These are phyloP conservation scores for Clavispora asparagi DNA, from an alignment of 805 yeast species.

Conservation along the genomic window DNA sequence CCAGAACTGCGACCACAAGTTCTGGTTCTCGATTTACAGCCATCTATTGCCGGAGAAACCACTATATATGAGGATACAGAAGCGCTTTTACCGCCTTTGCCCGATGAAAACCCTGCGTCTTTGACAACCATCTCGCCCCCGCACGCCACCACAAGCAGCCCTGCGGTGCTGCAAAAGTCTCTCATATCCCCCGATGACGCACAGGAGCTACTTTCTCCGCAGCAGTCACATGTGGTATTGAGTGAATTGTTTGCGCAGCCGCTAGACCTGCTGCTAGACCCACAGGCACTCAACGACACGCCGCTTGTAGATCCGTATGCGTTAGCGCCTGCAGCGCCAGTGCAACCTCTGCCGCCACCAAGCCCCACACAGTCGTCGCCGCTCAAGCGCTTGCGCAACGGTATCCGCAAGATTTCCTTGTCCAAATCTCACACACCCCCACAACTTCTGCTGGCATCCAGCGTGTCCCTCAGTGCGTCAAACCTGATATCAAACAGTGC, in stretches of 20 bases:
- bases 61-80: conserved; percentile 6
- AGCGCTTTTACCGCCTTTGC: conserved; percentile 21
- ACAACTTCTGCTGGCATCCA: conserved; percentile 1
- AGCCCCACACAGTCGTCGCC: conserved; percentile 21
- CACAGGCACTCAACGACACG: conserved; percentile 1
- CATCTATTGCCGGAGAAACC: conserved; percentile 8
- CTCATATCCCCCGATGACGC: background rate
- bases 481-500: background rate
- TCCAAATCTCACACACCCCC: conserved; percentile 4
- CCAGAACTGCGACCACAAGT: conserved; percentile 11
- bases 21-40: conserved; percentile 7
- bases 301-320: background rate
- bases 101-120: conserved; percentile 7
- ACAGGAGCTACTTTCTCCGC: background rate
- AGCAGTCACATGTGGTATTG: background rate
- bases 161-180: background rate
- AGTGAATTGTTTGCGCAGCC: conserved; percentile 1
- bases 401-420: conserved; percentile 34
- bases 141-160: conserved; percentile 3
- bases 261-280: background rate
- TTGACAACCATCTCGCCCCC: conserved; percentile 2
- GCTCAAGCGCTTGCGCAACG: conserved; percentile 30
- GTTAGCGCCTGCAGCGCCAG: background rate
- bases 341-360: conserved; percentile 2
- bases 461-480: conserved; percentile 3